Conservation (phyloP, 2,329 filamentous ascomycete genomes). For the Colletotrichum euphorbiae region DNA sequence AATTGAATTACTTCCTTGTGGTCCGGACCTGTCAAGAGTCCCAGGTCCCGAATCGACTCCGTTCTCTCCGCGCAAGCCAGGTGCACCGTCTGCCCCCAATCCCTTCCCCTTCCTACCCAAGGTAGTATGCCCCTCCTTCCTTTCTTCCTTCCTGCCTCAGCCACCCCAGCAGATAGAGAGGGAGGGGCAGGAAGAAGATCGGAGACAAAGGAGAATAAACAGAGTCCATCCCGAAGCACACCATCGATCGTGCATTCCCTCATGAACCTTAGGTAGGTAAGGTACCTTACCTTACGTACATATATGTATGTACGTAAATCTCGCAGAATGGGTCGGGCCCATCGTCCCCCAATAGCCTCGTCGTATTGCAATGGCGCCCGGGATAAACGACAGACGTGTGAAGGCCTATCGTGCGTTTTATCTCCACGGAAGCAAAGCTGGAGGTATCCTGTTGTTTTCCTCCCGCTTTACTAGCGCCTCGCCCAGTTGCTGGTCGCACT, state of each 20-base stretch:
- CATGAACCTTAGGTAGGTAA: slow-evolving; percentile 8
- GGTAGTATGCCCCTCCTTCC: slow-evolving; percentile 5
- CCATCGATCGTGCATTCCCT: slow-evolving; percentile 30
- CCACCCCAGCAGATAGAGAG: slow-evolving; percentile 8
- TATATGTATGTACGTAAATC: slow-evolving; percentile 24
- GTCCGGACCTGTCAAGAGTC: slow-evolving; percentile 6
- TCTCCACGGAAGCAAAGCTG: not conserved
- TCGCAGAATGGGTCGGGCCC: slow-evolving; percentile 9
- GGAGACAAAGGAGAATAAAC: slow-evolving; percentile 18
- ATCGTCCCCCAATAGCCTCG: not conserved
- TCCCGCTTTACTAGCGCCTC: slow-evolving; percentile 18
- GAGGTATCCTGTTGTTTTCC: slow-evolving; percentile 1
- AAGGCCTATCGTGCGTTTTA: slow-evolving; percentile 9
- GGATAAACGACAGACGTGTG: slow-evolving; percentile 3
- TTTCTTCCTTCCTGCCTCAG: slow-evolving; percentile 8
- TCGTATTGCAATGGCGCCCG: slow-evolving; percentile 10
- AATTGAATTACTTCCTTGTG: slow-evolving; percentile 17
- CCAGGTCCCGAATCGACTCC: slow-evolving; percentile 15
- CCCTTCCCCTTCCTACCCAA: not conserved
- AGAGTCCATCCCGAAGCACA: slow-evolving; percentile 26
- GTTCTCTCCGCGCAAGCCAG: slow-evolving; percentile 22
- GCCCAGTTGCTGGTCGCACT: slow-evolving; percentile 27
- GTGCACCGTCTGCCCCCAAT: slow-evolving; percentile 22
- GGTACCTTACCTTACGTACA: too few relatives aligned
- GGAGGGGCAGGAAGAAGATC: slow-evolving; percentile 1